A percentile compares a stretch with the other conserved stretches of the same genome.
These are phyloP conservation scores for Suhomyces terraborum DNA, from an alignment of 1,139 yeast genomes.

Conservation along the genomic window DNA sequence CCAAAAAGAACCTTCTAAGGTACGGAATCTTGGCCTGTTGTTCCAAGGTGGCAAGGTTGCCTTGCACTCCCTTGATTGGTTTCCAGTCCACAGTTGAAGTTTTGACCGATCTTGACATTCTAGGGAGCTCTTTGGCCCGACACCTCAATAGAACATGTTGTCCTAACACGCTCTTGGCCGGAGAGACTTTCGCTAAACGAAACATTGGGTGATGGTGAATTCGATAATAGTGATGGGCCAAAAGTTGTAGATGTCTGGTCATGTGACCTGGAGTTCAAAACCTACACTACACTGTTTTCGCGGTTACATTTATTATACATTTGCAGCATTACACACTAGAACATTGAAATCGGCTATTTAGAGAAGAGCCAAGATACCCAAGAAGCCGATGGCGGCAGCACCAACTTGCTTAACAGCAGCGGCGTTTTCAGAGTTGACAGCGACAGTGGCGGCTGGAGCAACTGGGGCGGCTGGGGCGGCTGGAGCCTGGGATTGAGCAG, in stretches of 20 bases:
- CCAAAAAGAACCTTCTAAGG: conserved; percentile 54
- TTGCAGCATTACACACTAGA: conserved; percentile 7
- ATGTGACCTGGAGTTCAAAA: no score
- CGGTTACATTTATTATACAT: conserved; percentile 3
- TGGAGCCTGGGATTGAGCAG: conserved; percentile 1
- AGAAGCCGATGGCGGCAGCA: conserved; percentile 19
- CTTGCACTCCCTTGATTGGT: conserved; percentile 61
- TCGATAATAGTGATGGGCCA: background rate
- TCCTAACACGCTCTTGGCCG: background rate
- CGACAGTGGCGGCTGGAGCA: conserved; percentile 12
- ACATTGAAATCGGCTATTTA: conserved; percentile 8
- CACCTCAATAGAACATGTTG: background rate
- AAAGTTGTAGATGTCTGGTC: background rate
- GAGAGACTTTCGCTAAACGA: background rate
- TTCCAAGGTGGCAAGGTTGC: conserved; percentile 45
- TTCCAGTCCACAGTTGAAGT: conserved; percentile 85
- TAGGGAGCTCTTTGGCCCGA: background rate
- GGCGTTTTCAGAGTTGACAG: conserved; percentile 3
- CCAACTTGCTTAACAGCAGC: conserved; percentile 18
- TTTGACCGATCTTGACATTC: conserved; percentile 31
- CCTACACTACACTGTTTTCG: no score
- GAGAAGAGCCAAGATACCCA: conserved; percentile 21
- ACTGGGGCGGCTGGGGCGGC: conserved; percentile 19
- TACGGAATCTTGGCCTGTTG: conserved; percentile 40
- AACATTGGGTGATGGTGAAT: background rate